Percentiles rank a stretch among this genome's conserved stretches.
These are phyloP conservation scores for Lotus japonicus DNA, from an alignment of 306 rosid species.

Conservation along the genomic window DNA sequence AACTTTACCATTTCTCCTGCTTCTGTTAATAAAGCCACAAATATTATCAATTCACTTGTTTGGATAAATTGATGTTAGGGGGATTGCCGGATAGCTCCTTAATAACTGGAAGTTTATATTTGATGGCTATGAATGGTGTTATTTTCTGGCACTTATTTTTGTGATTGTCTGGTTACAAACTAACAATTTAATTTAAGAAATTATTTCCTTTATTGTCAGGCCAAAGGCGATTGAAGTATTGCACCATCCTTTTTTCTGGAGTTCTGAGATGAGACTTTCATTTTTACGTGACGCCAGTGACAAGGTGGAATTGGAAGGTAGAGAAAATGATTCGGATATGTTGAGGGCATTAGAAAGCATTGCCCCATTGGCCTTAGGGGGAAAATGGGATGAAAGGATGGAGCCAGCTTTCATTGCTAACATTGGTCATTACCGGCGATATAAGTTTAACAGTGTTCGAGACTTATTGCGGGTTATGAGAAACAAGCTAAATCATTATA, in stretches of 20 bases:
- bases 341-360: conserved; percentile 51
- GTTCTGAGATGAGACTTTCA: conserved; percentile 62
- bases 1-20: neutral
- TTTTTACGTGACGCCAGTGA: conserved; percentile 83
- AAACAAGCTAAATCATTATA: conserved; percentile 72
- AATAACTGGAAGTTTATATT: neutral
- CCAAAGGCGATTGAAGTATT: conserved; percentile 74
- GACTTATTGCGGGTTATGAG: conserved; percentile 81
- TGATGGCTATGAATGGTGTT: conserved; percentile 3
- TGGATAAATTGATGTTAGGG: neutral
- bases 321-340: conserved; percentile 40
- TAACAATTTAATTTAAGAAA: conserved; percentile 5
- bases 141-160: neutral
- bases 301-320: conserved; percentile 70
- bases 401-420: conserved; percentile 52
- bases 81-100: neutral
- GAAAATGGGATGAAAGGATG: conserved; percentile 71
- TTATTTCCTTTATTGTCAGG: conserved; percentile 36
- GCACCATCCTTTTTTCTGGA: conserved; percentile 85
- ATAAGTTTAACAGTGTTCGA: conserved; percentile 69
- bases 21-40: neutral
- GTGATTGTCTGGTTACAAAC: neutral
- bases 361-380: conserved; percentile 50
- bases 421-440: conserved; percentile 67
- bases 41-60: neutral